Base-by-base conservation (phyloP, 2,329 filamentous ascomycete species). In the Colletotrichum tropicicola region DNA sequence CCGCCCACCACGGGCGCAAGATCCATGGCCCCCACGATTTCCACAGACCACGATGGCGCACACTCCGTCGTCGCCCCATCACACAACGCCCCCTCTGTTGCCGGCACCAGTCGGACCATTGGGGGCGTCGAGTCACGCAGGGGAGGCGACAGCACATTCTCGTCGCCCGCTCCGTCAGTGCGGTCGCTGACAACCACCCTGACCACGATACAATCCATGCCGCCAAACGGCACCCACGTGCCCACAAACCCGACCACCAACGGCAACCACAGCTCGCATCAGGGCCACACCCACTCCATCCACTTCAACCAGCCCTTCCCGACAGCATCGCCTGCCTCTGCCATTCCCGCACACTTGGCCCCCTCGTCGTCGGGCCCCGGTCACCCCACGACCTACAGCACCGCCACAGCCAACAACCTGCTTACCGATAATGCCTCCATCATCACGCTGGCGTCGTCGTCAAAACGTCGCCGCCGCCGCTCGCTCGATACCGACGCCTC, bases 401-500 rank as follows among this genome's bases (percentile, higher is more conserved):
- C 86, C n/a, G 92, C 92, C 2, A 95, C 91, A 0, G 92, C 92
- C 55, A 94, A 94, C 77, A 93, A 92, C 71, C 84, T 95, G 6
- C 82, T 95, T 32, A 93, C 91, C 1, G 93, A 97, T 75, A 93
- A 97, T 74, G 93, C 93, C 21, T 95, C 92, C 25, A 94, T 97
- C 70, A 80, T 97, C 65, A 97, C 93, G 0, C 83, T 97, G 13
- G 93, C 93, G 3, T 95, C 92, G 4, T 94, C 92, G 0, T 93
- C 91, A 68, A 93, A 95, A 79, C 88, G 91, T 37, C 87, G 90
- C 27, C 89, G 93, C 35, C 87, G 92, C 51, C 87, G 92, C 65
- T 94, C 92, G 28, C 89, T 95, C 78, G 93, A 96, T 75, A 96
- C 93, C 0, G 92, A 96, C 74, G 93, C 93, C 5, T 95, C 92